Percentiles rank a stretch among this genome's conserved stretches.
phyloP scores from a whole-genome alignment of 176 grass and related monocot genomes.

The Lolium multiflorum region DNA sequence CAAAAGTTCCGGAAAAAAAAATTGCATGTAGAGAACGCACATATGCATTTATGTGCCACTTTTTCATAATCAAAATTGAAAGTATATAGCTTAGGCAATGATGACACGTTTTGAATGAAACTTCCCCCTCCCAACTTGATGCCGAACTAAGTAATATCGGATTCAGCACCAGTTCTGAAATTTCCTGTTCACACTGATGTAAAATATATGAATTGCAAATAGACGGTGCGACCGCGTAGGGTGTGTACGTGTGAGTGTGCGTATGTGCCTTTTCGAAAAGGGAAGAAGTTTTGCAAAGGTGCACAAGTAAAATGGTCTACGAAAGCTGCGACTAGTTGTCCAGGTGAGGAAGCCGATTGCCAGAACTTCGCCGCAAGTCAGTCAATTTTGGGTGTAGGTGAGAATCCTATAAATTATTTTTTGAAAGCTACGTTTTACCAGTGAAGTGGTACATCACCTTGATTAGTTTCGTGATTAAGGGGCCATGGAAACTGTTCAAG shows the following conservation, averaged over 20 bases:
- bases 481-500: background rate
- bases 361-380: background rate
- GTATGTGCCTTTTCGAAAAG: background rate
- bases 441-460: background rate
- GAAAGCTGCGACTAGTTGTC: constrained; percentile 11
- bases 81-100: too few species aligned
- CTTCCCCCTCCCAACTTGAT: too few species aligned
- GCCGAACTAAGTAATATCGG: too few species aligned
- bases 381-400: constrained; percentile 41
- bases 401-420: background rate
- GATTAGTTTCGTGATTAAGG: constrained; percentile 11
- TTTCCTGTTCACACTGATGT: too few species aligned
- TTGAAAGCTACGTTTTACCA: constrained; percentile 49
- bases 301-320: background rate
- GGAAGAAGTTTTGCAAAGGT: background rate
- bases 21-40: too few species aligned
- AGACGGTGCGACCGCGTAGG: background rate
- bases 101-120: too few species aligned
- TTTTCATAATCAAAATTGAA: too few species aligned
- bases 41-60: too few species aligned
- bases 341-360: constrained; percentile 36
- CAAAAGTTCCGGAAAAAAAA: too few species aligned
- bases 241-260: background rate
- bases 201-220: too few species aligned
- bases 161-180: too few species aligned